Percentiles rank a stretch among this genome's conserved stretches.
Evolutionary conservation across 2,329 filamentous ascomycete genomes (phyloP).

Genomic region (Diplodia sapinea): DNA sequence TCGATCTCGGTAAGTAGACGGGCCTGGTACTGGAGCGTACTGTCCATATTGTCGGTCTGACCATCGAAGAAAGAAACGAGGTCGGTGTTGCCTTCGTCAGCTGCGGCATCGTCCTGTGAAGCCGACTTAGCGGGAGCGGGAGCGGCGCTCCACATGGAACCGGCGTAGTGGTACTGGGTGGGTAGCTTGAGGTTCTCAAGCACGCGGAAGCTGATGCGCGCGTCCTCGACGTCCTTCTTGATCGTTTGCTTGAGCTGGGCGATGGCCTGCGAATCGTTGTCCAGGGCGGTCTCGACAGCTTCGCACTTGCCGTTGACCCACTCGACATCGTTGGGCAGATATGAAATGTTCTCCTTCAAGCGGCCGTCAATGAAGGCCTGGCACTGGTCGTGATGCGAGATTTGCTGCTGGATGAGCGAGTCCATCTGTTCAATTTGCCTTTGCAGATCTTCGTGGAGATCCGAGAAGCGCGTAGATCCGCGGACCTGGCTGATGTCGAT

Average conservation of each 20-base stretch:
- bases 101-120: slow-evolving; percentile 35
- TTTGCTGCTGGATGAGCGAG: slow-evolving; percentile 78
- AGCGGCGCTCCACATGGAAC: slow-evolving; percentile 38
- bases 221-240: slow-evolving; percentile 71
- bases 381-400: slow-evolving; percentile 76
- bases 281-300: slow-evolving; percentile 66
- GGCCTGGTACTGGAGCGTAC: slow-evolving; percentile 50
- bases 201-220: slow-evolving; percentile 73
- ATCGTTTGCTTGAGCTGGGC: slow-evolving; percentile 62
- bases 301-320: slow-evolving; percentile 67
- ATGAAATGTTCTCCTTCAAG: slow-evolving; percentile 64
- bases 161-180: slow-evolving; percentile 62
- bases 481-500: slow-evolving; percentile 56
- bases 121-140: slow-evolving; percentile 36
- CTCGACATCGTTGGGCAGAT: slow-evolving; percentile 69
- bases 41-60: slow-evolving; percentile 48
- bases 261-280: slow-evolving; percentile 67
- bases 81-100: slow-evolving; percentile 52
- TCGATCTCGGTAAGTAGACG: slow-evolving; percentile 56
- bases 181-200: slow-evolving; percentile 78
- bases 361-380: slow-evolving; percentile 61
- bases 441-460: slow-evolving; percentile 82
- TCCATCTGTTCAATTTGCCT: slow-evolving; percentile 79
- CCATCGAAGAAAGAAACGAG: slow-evolving; percentile 55
- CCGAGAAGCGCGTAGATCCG: slow-evolving; percentile 88